Conservation (phyloP, 345 rosid genomes). For the Eucalyptus brandiana region DNA sequence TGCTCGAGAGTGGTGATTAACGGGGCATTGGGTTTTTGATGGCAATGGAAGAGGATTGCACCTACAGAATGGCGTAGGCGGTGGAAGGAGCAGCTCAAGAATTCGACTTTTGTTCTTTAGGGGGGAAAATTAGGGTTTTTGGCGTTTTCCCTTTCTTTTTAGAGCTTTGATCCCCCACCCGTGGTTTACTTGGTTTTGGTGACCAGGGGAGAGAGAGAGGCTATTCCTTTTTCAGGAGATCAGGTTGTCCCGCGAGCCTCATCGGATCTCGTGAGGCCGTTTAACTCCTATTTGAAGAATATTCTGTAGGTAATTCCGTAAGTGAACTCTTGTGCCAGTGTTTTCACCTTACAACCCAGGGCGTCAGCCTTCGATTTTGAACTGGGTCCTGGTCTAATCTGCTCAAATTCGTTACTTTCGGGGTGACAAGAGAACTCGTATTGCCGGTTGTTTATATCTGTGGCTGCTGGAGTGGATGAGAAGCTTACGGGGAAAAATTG, state of each 20-base stretch:
- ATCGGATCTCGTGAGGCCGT: neutral
- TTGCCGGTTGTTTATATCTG: neutral
- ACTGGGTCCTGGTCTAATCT: neutral
- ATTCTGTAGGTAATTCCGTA: constrained; percentile 10
- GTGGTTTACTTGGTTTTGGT: neutral
- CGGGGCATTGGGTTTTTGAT: constrained; percentile 2
- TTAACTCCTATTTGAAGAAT: neutral
- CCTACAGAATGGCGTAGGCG: neutral
- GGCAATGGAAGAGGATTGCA: constrained; percentile 38
- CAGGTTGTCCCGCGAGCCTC: neutral
- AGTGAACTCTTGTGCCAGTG: neutral
- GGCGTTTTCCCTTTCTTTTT: neutral
- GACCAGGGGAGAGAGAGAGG: constrained; percentile 1
- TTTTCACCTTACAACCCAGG: neutral
- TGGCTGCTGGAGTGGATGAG: neutral
- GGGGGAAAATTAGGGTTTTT: neutral
- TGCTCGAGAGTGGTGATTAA: neutral
- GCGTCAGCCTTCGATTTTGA: neutral
- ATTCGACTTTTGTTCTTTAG: neutral
- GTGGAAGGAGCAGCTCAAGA: neutral
- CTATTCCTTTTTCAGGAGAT: neutral
- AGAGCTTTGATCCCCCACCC: neutral
- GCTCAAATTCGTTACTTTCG: neutral
- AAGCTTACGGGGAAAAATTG: constrained; percentile 13
- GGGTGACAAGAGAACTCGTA: neutral